Percentiles rank a stretch among this genome's conserved stretches.
phyloP scores from a whole-genome alignment of 1,284 basidiomycete species.

The Rhodotorula glutinis region DNA sequence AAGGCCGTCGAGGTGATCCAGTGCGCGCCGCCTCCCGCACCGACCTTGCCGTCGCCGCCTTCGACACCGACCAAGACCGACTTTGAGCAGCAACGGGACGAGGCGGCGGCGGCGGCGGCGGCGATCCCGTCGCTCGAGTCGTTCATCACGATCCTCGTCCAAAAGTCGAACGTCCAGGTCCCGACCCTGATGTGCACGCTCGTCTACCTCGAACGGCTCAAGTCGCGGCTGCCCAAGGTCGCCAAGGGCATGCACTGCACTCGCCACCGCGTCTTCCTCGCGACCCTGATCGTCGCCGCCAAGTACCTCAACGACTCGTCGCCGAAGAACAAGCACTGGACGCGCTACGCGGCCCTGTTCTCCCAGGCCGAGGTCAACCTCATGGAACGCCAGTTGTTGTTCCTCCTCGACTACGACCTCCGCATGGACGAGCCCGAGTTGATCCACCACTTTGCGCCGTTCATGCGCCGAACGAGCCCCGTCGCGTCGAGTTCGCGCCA shows the following conservation, averaged over 20 bases:
- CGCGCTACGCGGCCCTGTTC: conserved; percentile 67
- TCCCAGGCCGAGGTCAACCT: conserved; percentile 70
- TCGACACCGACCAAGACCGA: conserved; percentile 46
- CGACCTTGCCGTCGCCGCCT: conserved; percentile 42
- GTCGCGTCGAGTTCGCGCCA: conserved; percentile 57
- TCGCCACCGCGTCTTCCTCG: conserved; percentile 90
- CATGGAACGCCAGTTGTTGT: conserved; percentile 93
- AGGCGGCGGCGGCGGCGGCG: conserved; percentile 45
- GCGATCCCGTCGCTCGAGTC: conserved; percentile 72
- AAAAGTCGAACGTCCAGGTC: conserved; percentile 84
- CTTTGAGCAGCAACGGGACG: conserved; percentile 45
- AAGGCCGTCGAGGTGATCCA: conserved; percentile 63
- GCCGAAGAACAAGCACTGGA: conserved; percentile 90
- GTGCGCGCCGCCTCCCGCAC: conserved; percentile 39
- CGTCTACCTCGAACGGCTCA: conserved; percentile 86
- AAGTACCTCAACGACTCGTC: conserved; percentile 80
- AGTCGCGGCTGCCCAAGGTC: conserved; percentile 72
- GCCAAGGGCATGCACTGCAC: conserved; percentile 92
- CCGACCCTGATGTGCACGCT: conserved; percentile 87
- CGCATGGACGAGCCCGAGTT: conserved; percentile 76
- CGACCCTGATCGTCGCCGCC: conserved; percentile 89
- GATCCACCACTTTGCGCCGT: conserved; percentile 49
- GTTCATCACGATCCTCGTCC: conserved; percentile 81
- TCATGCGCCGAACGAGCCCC: conserved; percentile 26
- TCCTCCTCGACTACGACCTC: conserved; percentile 81